Percentiles rank a stretch among this genome's conserved stretches.
Evolutionary conservation across 2,329 filamentous ascomycete species (phyloP).

Genomic region (Aspergillus sp.): DNA sequence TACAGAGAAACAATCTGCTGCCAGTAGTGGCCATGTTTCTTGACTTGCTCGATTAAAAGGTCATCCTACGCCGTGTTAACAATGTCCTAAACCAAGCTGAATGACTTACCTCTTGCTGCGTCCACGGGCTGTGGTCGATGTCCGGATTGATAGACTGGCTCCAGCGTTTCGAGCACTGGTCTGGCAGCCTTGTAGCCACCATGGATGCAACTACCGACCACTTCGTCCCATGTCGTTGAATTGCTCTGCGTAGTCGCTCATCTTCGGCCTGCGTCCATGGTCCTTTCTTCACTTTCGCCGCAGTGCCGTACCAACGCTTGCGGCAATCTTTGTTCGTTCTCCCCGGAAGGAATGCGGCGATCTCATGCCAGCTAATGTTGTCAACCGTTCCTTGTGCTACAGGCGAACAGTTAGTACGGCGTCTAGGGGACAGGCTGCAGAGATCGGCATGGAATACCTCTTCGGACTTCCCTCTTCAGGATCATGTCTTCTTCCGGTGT

Average conservation of each 20-base stretch:
- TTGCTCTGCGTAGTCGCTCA: constrained; percentile 6
- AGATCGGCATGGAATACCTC: background rate
- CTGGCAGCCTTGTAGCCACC: constrained; percentile 6
- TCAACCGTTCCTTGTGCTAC: constrained; percentile 2
- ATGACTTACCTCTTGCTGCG: background rate
- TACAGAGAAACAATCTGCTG: constrained; percentile 2
- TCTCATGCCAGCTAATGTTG: constrained; percentile 11
- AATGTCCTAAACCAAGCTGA: too few species aligned
- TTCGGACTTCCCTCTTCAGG: background rate
- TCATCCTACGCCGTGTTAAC: background rate
- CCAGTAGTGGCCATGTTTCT: constrained; percentile 6
- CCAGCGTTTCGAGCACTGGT: constrained; percentile 11
- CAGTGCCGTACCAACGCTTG: constrained; percentile 11
- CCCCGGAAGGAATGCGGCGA: constrained; percentile 9
- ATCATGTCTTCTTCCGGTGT: constrained; percentile 1
- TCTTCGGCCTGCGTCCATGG: constrained; percentile 13
- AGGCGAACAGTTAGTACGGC: background rate
- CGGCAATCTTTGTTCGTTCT: constrained; percentile 13
- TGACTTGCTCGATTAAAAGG: background rate
- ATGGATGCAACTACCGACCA: constrained; percentile 12
- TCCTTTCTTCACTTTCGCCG: constrained; percentile 9
- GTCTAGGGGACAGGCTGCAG: background rate
- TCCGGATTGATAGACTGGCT: constrained; percentile 7
- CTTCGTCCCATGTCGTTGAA: constrained; percentile 10
- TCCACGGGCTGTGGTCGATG: constrained; percentile 7